Base-by-base conservation (phyloP, 768 basidiomycete species). In the Tricholoma terreum region DNA sequence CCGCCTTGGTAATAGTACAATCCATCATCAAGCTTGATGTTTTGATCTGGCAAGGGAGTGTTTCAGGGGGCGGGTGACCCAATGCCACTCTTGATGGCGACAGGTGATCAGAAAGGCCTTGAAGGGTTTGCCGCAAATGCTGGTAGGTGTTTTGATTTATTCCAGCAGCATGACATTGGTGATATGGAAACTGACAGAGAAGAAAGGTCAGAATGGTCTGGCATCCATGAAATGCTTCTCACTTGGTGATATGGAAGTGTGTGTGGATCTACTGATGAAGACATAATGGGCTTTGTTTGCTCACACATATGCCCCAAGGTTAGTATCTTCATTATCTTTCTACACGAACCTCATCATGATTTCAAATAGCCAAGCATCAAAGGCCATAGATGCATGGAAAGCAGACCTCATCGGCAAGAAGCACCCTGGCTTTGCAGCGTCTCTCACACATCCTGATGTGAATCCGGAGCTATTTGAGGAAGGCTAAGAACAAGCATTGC, bases 41-140 rank as follows among this genome's bases (percentile, higher is more conserved):
- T n/a, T n/a, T n/a, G 92, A 94, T 65, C 83, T 98, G 38, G 96
- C 97, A 0, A 80, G 85, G 54, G 93, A 96, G 70, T 86, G 90
- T 62, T 99, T 90, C 69, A 86, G 89, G 62, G 85, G 60, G 94
- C 92, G 0, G 81, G 80, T 15, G 97, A 99, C 71, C 73, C 95
- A 62, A 83, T 98, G 79, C 75, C 98, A 2, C 77, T 98, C 46
- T 76, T 92, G 57, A 77, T 94, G 43, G 81, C 90, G 24, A 85
- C 3, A 14, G 35, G 35, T 14, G 14, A 36, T 36, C 11, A 36
- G 35, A 36, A 36, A 36, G 35, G 35, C 35, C 14, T 7, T 36
- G 35, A 36, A 36, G 35, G 35, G 35, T 36, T 36, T 14, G 88
- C 85, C 3, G 72, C 70, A 35, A 76, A 81, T 53, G 94, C 94